These are phyloP conservation scores for Spathaspora sp. DNA, from an alignment of 1,139 yeast genomes.

Conservation along the genomic window DNA sequence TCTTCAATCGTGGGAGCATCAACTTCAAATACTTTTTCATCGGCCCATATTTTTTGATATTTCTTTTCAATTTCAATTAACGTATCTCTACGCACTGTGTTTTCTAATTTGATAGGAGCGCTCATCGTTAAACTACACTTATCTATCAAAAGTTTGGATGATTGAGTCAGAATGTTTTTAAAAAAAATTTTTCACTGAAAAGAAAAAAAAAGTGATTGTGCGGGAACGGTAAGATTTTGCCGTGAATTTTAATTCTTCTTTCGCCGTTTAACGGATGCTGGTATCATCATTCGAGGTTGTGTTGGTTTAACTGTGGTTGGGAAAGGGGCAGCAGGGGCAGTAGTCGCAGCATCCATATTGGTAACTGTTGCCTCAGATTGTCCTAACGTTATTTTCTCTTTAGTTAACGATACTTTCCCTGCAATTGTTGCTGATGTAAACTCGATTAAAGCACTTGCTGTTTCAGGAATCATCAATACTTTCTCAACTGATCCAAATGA, in stretches of 20 bases:
- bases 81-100: slow-evolving; percentile 90
- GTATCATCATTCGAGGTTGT: background rate
- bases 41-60: slow-evolving; percentile 85
- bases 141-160: background rate
- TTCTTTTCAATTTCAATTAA: slow-evolving; percentile 86
- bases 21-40: slow-evolving; percentile 79
- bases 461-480: slow-evolving; percentile 48
- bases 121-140: slow-evolving; percentile 28
- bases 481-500: slow-evolving; percentile 38
- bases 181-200: background rate
- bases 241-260: background rate
- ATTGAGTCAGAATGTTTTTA: background rate
- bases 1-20: slow-evolving; percentile 82
- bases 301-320: background rate
- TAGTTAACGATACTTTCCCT: slow-evolving; percentile 54
- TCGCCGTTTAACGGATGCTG: background rate
- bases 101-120: slow-evolving; percentile 45
- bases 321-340: background rate
- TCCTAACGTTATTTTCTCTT: background rate
- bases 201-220: background rate
- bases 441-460: slow-evolving; percentile 54
- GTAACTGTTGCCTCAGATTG: background rate
- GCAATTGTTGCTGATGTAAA: slow-evolving; percentile 47
- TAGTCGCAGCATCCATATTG: background rate
- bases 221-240: too few species aligned